A percentile compares a stretch with the other conserved stretches of the same genome.
Conservation (phyloP, 768 basidiomycete genomes). For the Gyrodon lividus region DNA sequence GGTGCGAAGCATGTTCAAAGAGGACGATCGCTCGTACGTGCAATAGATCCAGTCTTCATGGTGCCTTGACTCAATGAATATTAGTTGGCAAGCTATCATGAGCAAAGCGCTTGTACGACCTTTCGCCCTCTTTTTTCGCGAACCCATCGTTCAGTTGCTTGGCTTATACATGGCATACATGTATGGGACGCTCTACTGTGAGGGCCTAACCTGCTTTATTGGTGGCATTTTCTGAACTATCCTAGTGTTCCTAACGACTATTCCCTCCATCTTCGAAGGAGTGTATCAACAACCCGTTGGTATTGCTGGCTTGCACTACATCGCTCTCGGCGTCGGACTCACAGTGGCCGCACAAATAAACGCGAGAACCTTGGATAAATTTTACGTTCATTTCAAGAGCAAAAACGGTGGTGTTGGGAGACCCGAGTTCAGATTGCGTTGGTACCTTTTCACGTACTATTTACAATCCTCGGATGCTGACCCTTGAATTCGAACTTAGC, state of each 20-base stretch:
- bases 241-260: constrained; percentile 66
- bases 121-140: constrained; percentile 55
- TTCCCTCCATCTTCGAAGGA: constrained; percentile 55
- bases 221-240: not conserved
- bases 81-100: constrained; percentile 55
- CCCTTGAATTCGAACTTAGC: constrained; percentile 34
- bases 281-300: constrained; percentile 56
- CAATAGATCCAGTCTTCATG: not conserved
- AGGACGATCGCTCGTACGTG: not conserved
- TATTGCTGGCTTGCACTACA: constrained; percentile 66
- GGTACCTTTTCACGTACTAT: constrained; percentile 10
- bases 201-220: constrained; percentile 16
- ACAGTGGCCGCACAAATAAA: constrained; percentile 50
- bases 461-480: constrained; percentile 1
- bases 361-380: constrained; percentile 52
- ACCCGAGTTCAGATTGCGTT: constrained; percentile 55
- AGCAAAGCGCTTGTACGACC: constrained; percentile 60
- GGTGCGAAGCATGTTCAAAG: constrained; percentile 51
- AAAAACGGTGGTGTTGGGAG: constrained; percentile 54
- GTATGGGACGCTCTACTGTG: constrained; percentile 62
- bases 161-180: constrained; percentile 69
- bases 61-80: not conserved
- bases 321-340: constrained; percentile 69
- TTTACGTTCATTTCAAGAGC: constrained; percentile 50
- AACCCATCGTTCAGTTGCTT: constrained; percentile 68